Evolutionary conservation across 2,329 filamentous ascomycete species (phyloP), one percentile per base, ranked within the genome.

Genomic region (Parastagonospora nodorum): DNA sequence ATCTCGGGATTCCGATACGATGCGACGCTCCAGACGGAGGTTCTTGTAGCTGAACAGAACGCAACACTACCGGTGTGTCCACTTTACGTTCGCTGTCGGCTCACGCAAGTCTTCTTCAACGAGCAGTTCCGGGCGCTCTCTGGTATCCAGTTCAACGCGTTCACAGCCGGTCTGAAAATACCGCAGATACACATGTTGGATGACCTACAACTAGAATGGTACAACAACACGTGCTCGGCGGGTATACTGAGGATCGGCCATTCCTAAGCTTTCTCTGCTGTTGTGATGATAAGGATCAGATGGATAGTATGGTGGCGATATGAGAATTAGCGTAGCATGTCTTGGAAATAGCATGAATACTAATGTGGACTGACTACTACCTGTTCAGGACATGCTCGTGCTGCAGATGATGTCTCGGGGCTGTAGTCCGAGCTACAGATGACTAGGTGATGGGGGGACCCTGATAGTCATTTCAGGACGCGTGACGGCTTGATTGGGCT

Each of bases 141-240:
- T 11, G 77, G 78, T 8, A 73, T 82, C 15, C 75, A 77, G 55
- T 77, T 83, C 57, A 74, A 77, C 40, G 79, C 79, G 9, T 77
- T 72, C 45, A 76, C 74, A 33, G 60, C 67, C 42, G 67, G 66
- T 4, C 67, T 75, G 60, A 57, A 64, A 9, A 66, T 73, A 32
- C 74, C 75, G 53, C 64, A 73, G 48, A 62, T 72, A 27, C 78
- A 75, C 59, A 78, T 81, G 68, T 69, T 81, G 68, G 80, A 82
- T 55, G 73, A 79, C 50, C 60, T 82, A 48, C 56, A 72, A 39
- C 62, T 81, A 61, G 74, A 71, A 36, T 83, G 80, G 80, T 74
- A 68, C 48, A 77, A 82, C 67, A 77, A 77, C 53, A 78, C 69
- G 35, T 82, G 80, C 56, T 72, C 68, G 31, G 79, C 80, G 45